These are phyloP conservation scores for Ustilago sp. DNA, from an alignment of 1,284 basidiomycete species.

Conservation along the genomic window DNA sequence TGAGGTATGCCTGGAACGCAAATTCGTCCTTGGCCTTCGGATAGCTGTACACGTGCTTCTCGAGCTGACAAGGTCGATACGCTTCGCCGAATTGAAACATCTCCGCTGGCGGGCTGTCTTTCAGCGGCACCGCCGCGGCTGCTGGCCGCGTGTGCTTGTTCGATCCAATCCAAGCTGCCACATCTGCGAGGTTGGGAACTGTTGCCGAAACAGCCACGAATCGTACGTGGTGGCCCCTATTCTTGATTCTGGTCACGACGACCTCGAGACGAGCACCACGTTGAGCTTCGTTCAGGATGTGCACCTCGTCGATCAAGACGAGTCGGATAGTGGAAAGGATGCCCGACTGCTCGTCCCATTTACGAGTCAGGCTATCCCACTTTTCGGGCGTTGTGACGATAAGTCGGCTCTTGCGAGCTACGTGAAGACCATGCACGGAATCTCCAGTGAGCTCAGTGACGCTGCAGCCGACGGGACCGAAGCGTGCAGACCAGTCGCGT, in stretches of 20 bases:
- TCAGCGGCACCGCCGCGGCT: background rate
- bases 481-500: slow-evolving; percentile 85
- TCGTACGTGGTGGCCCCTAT: slow-evolving; percentile 75
- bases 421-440: slow-evolving; percentile 37
- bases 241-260: slow-evolving; percentile 90
- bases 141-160: background rate
- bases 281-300: slow-evolving; percentile 83
- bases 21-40: slow-evolving; percentile 79
- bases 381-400: slow-evolving; percentile 76
- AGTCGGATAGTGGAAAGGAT: slow-evolving; percentile 71
- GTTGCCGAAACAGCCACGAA: slow-evolving; percentile 93
- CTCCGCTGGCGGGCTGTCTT: slow-evolving; percentile 17
- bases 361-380: slow-evolving; percentile 58
- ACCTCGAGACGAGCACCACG: slow-evolving; percentile 79
- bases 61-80: slow-evolving; percentile 57
- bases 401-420: slow-evolving; percentile 42
- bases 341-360: slow-evolving; percentile 53
- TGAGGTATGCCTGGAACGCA: slow-evolving; percentile 79
- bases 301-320: slow-evolving; percentile 86
- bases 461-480: slow-evolving; percentile 77
- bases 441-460: slow-evolving; percentile 83
- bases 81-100: slow-evolving; percentile 57
- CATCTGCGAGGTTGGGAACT: slow-evolving; percentile 89
- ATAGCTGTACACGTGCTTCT: slow-evolving; percentile 68
- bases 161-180: slow-evolving; percentile 85